Percentiles rank a stretch among this genome's conserved stretches.
Conservation (phyloP, 1,284 basidiomycete species). For the Xerocomus amazonicus region DNA sequence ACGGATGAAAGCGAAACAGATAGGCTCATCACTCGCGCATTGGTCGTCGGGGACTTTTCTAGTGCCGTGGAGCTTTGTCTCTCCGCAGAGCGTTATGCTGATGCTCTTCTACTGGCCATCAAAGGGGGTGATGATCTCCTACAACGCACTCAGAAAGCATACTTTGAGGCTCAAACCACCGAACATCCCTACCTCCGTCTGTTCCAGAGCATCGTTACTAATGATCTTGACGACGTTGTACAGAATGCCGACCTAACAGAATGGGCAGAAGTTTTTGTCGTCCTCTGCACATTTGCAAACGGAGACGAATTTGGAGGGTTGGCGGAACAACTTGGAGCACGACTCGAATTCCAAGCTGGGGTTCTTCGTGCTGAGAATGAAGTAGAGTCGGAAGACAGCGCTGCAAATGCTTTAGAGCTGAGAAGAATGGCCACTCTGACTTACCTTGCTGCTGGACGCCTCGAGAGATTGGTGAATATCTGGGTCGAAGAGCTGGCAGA, state of each 20-base stretch:
- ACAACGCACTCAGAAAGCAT: slow-evolving; percentile 86
- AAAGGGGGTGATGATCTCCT: slow-evolving; percentile 90
- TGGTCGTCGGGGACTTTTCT: slow-evolving; percentile 93
- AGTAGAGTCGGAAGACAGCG: slow-evolving; percentile 41
- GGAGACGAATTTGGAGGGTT: slow-evolving; percentile 83
- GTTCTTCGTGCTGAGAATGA: slow-evolving; percentile 20
- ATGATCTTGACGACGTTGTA: slow-evolving; percentile 65
- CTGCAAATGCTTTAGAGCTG: slow-evolving; percentile 50
- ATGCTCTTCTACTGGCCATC: slow-evolving; percentile 91
- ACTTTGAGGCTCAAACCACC: slow-evolving; percentile 82
- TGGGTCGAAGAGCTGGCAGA: slow-evolving; percentile 92
- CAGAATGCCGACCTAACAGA: slow-evolving; percentile 94
- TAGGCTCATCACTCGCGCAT: slow-evolving; percentile 85
- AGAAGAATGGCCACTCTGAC: slow-evolving; percentile 92
- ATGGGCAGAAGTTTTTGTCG: slow-evolving; percentile 97
- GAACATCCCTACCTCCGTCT: slow-evolving; percentile 87
- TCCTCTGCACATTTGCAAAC: slow-evolving; percentile 91
- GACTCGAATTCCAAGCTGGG: slow-evolving; percentile 60
- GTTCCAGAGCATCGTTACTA: slow-evolving; percentile 92
- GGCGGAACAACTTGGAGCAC: slow-evolving; percentile 88
- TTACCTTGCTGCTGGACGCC: slow-evolving; percentile 84
- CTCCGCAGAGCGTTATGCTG: slow-evolving; percentile 86
- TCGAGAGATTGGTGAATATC: slow-evolving; percentile 88
- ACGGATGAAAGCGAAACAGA: slow-evolving; percentile 86
- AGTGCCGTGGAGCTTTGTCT: slow-evolving; percentile 92